These are phyloP conservation scores for Trichoderma semiorbis DNA, from an alignment of 2,329 filamentous ascomycete genomes.

Conservation along the genomic window DNA sequence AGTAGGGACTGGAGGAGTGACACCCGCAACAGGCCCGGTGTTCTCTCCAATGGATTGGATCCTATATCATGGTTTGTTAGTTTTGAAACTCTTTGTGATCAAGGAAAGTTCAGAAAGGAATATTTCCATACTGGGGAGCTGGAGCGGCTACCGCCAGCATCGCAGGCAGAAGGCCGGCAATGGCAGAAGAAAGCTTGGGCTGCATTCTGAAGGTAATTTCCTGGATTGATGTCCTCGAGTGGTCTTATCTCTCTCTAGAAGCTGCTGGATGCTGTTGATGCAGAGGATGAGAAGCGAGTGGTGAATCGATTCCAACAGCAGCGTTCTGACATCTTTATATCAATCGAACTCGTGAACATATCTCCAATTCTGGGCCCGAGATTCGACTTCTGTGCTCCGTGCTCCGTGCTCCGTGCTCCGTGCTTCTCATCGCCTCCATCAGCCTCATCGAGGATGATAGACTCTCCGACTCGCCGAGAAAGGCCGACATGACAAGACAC, in stretches of 20 bases:
- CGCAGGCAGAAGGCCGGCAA: constrained; percentile 11
- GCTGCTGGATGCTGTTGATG: neutral
- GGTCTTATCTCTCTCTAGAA: neutral
- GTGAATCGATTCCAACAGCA: neutral
- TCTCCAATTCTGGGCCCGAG: neutral
- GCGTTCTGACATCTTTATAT: neutral
- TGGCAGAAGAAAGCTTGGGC: constrained; percentile 8
- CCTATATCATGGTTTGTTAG: constrained; percentile 22
- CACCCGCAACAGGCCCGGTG: constrained; percentile 39
- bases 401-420: neutral
- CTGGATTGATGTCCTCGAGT: neutral
- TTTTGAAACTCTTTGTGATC: neutral
- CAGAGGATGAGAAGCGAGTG: neutral
- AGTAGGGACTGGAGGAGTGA: constrained; percentile 37
- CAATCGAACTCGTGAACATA: neutral
- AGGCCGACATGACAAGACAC: neutral
- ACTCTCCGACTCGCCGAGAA: constrained; percentile 5
- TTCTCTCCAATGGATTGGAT: constrained; percentile 42
- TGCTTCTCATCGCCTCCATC: neutral
- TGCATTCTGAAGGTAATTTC: neutral
- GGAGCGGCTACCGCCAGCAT: constrained; percentile 13
- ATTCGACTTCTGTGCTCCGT: neutral
- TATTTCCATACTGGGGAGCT: constrained; percentile 7
- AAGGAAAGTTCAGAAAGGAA: neutral
- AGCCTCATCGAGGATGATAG: neutral